Percentiles rank a stretch among this genome's conserved stretches.
Evolutionary conservation across 2,329 filamentous ascomycete species (phyloP).

Genomic region (Phyllosticta citrichinensis): DNA sequence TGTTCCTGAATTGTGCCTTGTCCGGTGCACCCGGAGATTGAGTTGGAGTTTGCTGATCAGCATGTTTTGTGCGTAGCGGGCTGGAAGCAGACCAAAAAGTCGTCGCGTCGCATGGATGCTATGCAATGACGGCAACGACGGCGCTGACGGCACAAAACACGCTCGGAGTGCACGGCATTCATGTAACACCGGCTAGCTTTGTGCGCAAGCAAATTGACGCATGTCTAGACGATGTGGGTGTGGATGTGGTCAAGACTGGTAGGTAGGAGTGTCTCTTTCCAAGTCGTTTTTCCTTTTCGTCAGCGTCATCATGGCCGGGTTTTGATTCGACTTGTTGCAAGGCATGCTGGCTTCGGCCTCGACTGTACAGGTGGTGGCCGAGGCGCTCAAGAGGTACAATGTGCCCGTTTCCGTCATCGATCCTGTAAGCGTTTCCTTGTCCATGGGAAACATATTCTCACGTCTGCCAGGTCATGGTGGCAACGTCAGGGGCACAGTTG

Average conservation of each 20-base stretch:
- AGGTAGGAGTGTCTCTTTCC: constrained; percentile 9
- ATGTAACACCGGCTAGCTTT: constrained; percentile 68
- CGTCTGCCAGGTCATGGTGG: constrained; percentile 69
- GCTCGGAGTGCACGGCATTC: constrained; percentile 68
- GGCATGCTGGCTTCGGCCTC: constrained; percentile 73
- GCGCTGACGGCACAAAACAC: constrained; percentile 97
- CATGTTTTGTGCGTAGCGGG: constrained; percentile 46
- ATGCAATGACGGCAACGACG: constrained; percentile 92
- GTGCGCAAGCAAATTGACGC: constrained; percentile 78
- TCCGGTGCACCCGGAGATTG: too few species aligned
- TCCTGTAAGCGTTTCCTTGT: constrained; percentile 47
- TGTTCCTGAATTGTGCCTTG: background rate
- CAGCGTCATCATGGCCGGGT: background rate
- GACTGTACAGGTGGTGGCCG: constrained; percentile 59
- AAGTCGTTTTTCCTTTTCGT: background rate
- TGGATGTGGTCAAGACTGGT: constrained; percentile 91
- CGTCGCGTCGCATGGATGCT: constrained; percentile 81
- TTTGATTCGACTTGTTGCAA: constrained; percentile 24
- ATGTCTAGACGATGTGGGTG: constrained; percentile 71
- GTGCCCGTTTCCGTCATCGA: constrained; percentile 58
- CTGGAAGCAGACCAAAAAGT: constrained; percentile 95
- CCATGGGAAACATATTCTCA: background rate
- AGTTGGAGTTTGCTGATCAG: background rate
- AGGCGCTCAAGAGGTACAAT: constrained; percentile 49
- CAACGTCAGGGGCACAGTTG: constrained; percentile 64